Evolutionary conservation across 2,329 filamentous ascomycete species (phyloP).

Genomic region (Arthroderma uncinatum): DNA sequence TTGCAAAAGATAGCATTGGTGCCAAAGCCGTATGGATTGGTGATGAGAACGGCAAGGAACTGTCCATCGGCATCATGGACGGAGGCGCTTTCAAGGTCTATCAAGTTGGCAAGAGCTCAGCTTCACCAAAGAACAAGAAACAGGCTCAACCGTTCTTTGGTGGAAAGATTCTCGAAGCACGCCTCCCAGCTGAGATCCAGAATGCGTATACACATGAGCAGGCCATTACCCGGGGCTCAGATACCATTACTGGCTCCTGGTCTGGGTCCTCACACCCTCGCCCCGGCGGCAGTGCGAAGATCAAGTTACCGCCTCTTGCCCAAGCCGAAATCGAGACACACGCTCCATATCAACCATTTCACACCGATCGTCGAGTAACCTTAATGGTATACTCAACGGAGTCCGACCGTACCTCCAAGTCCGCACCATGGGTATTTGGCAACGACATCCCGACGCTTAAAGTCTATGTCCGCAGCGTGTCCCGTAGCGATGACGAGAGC

Average conservation of each 20-base stretch:
- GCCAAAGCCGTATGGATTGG: slow-evolving; percentile 39
- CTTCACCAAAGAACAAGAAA: slow-evolving; percentile 44
- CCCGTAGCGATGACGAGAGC: slow-evolving; percentile 31
- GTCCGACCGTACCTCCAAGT: slow-evolving; percentile 29
- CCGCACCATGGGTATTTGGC: slow-evolving; percentile 44
- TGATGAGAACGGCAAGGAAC: slow-evolving; percentile 27
- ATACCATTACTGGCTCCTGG: slow-evolving; percentile 31
- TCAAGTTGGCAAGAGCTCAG: slow-evolving; percentile 32
- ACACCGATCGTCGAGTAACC: slow-evolving; percentile 76
- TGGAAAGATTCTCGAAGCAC: slow-evolving; percentile 55
- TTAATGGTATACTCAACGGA: slow-evolving; percentile 52
- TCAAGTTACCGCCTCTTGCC: slow-evolving; percentile 47
- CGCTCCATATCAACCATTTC: slow-evolving; percentile 89
- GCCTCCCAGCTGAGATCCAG: slow-evolving; percentile 52
- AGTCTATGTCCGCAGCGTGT: slow-evolving; percentile 34
- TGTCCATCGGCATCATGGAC: slow-evolving; percentile 37
- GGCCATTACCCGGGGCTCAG: slow-evolving; percentile 42
- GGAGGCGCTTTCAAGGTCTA: slow-evolving; percentile 37
- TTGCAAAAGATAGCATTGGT: slow-evolving; percentile 28
- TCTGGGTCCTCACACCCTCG: slow-evolving; percentile 32
- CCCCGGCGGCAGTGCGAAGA: slow-evolving; percentile 29
- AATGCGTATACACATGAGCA: slow-evolving; percentile 47
- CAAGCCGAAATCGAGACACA: slow-evolving; percentile 92
- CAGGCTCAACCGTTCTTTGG: slow-evolving; percentile 44
- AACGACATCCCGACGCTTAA: slow-evolving; percentile 39